Percentiles rank a stretch among this genome's conserved stretches.
Evolutionary conservation across 768 basidiomycete species (phyloP).

Genomic region (Boletus subcaerulescens): DNA sequence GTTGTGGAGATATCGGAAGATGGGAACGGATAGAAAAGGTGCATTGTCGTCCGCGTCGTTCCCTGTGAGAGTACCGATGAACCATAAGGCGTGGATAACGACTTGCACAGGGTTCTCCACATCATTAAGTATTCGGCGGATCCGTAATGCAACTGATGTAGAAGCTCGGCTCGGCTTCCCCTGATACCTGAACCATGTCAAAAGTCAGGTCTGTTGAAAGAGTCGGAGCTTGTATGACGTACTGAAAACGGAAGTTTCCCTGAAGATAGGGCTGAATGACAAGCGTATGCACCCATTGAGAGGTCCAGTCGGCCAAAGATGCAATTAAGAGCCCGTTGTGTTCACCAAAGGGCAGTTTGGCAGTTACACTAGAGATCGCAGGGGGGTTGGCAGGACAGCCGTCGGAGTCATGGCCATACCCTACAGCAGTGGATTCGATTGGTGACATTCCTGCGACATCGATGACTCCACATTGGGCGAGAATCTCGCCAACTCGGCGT

Average conservation of each 20-base stretch:
- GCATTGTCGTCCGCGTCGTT: conserved; percentile 11
- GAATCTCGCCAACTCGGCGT: conserved; percentile 17
- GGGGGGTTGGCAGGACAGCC: neutral
- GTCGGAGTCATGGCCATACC: neutral
- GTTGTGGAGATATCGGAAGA: conserved; percentile 30
- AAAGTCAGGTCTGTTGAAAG: neutral
- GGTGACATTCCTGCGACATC: neutral
- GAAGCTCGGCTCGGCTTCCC: conserved; percentile 4
- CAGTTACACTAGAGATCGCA: neutral
- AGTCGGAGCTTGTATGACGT: conserved; percentile 3
- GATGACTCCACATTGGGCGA: conserved; percentile 21
- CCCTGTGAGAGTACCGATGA: conserved; percentile 28
- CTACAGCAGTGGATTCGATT: neutral
- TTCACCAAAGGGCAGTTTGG: neutral
- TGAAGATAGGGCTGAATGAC: conserved; percentile 21
- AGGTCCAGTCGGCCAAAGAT: conserved; percentile 25
- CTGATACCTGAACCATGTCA: conserved; percentile 14
- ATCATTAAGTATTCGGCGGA: conserved; percentile 18
- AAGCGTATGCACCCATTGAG: conserved; percentile 25
- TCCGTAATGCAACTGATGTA: conserved; percentile 14
- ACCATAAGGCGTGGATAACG: conserved; percentile 31
- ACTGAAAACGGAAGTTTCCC: conserved; percentile 21
- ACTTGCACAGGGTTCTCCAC: conserved; percentile 30
- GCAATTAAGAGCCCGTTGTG: conserved; percentile 4
- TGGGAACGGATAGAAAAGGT: conserved; percentile 28